phyloP scores from a whole-genome alignment of 2,329 filamentous ascomycete species.

The Ophiocordyceps camponoti-floridani region DNA sequence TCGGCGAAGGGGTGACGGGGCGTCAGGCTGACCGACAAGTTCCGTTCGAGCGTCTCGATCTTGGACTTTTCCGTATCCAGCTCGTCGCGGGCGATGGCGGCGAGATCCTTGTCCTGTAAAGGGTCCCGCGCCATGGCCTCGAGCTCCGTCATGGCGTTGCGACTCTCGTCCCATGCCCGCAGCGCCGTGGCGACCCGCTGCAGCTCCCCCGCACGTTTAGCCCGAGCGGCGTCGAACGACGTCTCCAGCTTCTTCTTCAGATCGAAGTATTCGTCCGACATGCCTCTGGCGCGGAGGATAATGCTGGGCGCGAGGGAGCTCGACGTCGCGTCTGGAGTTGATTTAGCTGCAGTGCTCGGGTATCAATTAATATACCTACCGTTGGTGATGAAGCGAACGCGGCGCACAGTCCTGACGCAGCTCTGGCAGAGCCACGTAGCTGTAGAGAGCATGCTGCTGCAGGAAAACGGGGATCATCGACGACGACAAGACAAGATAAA shows the following conservation, averaged over 20 bases:
- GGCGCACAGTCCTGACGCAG: constrained; percentile 14
- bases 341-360: background rate
- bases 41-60: constrained; percentile 44
- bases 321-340: constrained; percentile 3
- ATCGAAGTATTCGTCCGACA: constrained; percentile 38
- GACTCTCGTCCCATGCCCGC: constrained; percentile 37
- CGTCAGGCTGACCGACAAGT: constrained; percentile 60
- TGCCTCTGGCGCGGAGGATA: constrained; percentile 38
- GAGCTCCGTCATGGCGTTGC: constrained; percentile 35
- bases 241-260: constrained; percentile 32
- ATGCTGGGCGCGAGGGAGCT: constrained; percentile 30
- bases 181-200: constrained; percentile 38
- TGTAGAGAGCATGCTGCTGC: constrained; percentile 12
- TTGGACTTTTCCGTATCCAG: constrained; percentile 44
- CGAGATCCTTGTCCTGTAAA: constrained; percentile 49
- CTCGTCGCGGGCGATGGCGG: constrained; percentile 65
- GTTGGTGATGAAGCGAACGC: constrained; percentile 14
- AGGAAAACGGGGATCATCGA: background rate
- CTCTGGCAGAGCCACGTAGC: constrained; percentile 18
- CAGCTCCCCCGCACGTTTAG: constrained; percentile 44
- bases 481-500: no score
- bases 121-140: constrained; percentile 21
- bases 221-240: constrained; percentile 36
- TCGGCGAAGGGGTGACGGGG: constrained; percentile 81
- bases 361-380: constrained; percentile 6